Evolutionary conservation across 2,329 filamentous ascomycete genomes (phyloP).

Genomic region (Aspergillus novofumigatus): DNA sequence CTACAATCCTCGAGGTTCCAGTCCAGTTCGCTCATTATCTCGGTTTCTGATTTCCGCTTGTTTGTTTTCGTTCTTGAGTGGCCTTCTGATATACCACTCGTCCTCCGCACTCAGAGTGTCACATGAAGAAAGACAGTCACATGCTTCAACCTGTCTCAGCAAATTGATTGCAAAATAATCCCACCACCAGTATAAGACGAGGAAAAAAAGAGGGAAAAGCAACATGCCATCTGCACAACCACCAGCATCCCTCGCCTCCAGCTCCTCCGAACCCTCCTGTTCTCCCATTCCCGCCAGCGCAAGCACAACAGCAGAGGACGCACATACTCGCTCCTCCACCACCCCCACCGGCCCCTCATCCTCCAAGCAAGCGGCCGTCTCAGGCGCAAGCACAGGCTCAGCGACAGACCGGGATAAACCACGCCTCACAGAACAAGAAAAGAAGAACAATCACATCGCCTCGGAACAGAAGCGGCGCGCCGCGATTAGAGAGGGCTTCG

Average conservation of each 20-base stretch:
- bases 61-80: background rate
- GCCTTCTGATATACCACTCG: background rate
- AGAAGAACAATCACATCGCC: slow-evolving; percentile 70
- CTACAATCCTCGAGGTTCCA: background rate
- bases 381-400: slow-evolving; percentile 5
- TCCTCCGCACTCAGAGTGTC: slow-evolving; percentile 5
- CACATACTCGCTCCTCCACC: slow-evolving; percentile 31
- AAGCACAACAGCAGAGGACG: slow-evolving; percentile 26
- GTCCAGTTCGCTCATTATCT: background rate
- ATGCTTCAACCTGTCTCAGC: background rate
- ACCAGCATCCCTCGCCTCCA: slow-evolving; percentile 18
- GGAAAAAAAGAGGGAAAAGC: background rate
- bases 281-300: slow-evolving; percentile 17
- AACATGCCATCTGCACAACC: slow-evolving; percentile 25
- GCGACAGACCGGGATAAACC: slow-evolving; percentile 49
- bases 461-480: slow-evolving; percentile 63
- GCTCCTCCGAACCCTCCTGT: slow-evolving; percentile 21
- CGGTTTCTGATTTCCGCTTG: background rate
- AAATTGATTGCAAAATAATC: background rate
- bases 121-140: slow-evolving; percentile 11
- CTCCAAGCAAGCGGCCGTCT: slow-evolving; percentile 20
- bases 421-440: slow-evolving; percentile 64
- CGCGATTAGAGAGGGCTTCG: slow-evolving; percentile 79
- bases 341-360: slow-evolving; percentile 29
- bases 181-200: slow-evolving; percentile 1